A percentile compares a stretch with the other conserved stretches of the same genome.
These are phyloP conservation scores for Lactarius hengduanensis DNA, from an alignment of 768 basidiomycete genomes.

Conservation along the genomic window DNA sequence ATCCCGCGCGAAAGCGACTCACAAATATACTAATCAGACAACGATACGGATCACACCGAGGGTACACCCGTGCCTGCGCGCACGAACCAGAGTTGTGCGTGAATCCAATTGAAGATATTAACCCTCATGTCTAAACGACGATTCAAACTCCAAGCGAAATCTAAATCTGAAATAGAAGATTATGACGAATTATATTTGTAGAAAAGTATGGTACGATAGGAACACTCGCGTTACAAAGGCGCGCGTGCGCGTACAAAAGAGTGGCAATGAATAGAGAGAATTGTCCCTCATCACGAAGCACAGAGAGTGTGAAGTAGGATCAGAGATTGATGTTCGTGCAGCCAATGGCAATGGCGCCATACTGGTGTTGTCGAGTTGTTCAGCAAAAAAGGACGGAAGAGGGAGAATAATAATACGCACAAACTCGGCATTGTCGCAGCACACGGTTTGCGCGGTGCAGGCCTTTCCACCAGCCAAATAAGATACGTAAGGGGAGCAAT, in stretches of 20 bases:
- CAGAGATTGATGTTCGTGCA: neutral
- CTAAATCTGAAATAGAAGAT: neutral
- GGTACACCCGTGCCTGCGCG: neutral
- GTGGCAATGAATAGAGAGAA: constrained; percentile 17
- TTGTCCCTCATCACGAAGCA: neutral
- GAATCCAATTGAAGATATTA: neutral
- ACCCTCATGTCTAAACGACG: neutral
- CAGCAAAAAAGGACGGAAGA: neutral
- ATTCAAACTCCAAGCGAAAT: neutral
- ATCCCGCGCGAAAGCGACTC: too few relatives aligned
- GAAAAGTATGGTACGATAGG: neutral
- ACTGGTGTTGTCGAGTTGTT: neutral
- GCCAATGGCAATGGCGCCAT: neutral
- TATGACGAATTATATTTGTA: neutral
- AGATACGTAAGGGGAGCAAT: neutral
- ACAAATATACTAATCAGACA: neutral
- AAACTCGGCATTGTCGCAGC: neutral
- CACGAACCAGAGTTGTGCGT: neutral
- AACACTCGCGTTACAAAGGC: neutral
- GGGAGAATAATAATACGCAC: neutral
- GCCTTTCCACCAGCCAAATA: neutral
- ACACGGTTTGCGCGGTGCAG: neutral
- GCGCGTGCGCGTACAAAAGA: constrained; percentile 8
- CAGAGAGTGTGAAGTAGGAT: neutral
- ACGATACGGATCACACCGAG: neutral